These are phyloP conservation scores for Aspergillus sp. DNA, from an alignment of 2,329 filamentous ascomycete genomes.

Conservation along the genomic window DNA sequence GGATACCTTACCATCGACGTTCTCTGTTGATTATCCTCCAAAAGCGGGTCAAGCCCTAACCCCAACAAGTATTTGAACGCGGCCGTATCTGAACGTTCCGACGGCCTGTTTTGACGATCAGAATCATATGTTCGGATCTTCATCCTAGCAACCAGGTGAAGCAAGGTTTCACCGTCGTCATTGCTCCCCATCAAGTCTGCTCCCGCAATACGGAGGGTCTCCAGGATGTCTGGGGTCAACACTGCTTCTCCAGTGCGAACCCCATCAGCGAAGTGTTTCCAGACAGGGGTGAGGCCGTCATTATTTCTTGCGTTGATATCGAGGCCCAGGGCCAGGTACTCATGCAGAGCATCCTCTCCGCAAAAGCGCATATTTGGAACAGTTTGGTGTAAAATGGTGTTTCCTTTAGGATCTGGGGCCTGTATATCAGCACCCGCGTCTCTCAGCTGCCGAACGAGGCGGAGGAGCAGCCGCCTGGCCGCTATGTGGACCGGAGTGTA, in stretches of 20 bases:
- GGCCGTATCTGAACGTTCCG: not conserved
- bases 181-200: not conserved
- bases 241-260: too few relatives aligned
- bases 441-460: not conserved
- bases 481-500: not conserved
- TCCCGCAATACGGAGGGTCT: not conserved
- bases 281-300: conserved; percentile 10
- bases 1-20: not conserved
- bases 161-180: not conserved
- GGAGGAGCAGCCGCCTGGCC: not conserved
- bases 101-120: too few relatives aligned
- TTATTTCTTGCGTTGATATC: conserved; percentile 11
- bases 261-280: conserved; percentile 6
- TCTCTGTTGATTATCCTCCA: not conserved
- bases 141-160: not conserved
- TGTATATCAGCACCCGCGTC: not conserved
- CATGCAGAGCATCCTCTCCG: not conserved
- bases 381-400: conserved; percentile 8
- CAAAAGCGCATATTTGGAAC: not conserved
- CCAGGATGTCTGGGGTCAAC: not conserved
- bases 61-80: not conserved
- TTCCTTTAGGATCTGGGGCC: conserved; percentile 9
- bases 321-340: not conserved
- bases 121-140: too few relatives aligned
- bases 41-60: not conserved